Evolutionary conservation across 2,329 filamentous ascomycete genomes (phyloP), one percentile per base, ranked within the genome.

Genomic region (Pseudocercospora crystallina): DNA sequence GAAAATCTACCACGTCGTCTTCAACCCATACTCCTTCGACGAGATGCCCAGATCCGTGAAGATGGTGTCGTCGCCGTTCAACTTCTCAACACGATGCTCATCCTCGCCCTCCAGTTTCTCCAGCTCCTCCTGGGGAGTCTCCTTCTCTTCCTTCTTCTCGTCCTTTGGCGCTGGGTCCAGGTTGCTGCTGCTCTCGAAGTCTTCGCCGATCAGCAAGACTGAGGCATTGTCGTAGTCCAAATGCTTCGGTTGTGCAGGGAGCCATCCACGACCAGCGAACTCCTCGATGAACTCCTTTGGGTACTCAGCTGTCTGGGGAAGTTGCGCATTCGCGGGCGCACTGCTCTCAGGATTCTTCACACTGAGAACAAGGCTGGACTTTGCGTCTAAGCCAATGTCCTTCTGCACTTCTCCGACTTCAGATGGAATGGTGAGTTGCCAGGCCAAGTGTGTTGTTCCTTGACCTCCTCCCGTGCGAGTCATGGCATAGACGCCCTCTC

Each of bases 401-500:
- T 81, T 76, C 69, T 95, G 90, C 0, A 94, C 78, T 43, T 89
- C 81, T 1, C 84, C 85, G 1, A 88, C 66, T 51, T 87, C 73
- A 2, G 79, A 73, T 0, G 90, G 89, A 26, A 92, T 78, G 0
- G 89, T 95, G 41, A 90, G 73, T 51, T 90, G 80, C 64, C 96
- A 96, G 0, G 80, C 87, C 8, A 96, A 75, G 61, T 95, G 90
- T 2, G 84, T 88, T 12, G 68, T 66, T 10, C 64, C 59, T 31
- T 61, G 61, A 41, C 86, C 81, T 0, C 84, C 76, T 1, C 83
- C 83, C 0, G 85, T 89, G 2, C 80, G 82, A 0, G 86, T 89
- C 45, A 96, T 84, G 0, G 86, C 86, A 61, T 96, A 96, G 0
- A 95, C 83, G 0, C 90, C 91, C 67, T 95, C 90, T 0, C 84